Conservation (phyloP, 306 rosid genomes). For the Mimosa pudica region DNA sequence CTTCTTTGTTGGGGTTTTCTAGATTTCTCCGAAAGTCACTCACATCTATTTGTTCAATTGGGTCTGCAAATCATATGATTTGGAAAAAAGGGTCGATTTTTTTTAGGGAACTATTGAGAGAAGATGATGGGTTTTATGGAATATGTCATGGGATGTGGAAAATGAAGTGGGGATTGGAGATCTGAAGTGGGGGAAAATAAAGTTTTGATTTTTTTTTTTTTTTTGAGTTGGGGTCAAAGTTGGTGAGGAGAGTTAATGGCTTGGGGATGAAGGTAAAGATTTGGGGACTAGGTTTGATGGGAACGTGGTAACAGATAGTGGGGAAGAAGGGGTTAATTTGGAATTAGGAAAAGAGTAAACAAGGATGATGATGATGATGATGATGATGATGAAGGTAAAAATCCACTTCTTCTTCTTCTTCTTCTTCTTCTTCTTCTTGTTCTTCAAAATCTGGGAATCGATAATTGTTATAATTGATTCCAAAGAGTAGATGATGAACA, state of each 20-base stretch:
- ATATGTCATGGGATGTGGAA: constrained; percentile 5
- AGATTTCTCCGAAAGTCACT: constrained; percentile 40
- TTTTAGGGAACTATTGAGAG: too few species aligned
- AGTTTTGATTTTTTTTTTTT: neutral
- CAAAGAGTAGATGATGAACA: neutral
- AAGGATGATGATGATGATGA: neutral
- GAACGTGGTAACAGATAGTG: constrained; percentile 41
- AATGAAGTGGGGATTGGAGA: constrained; percentile 28
- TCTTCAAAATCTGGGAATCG: constrained; percentile 4
- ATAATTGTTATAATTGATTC: constrained; percentile 1
- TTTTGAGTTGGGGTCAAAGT: constrained; percentile 43
- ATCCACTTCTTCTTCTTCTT: neutral
- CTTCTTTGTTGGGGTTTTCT: neutral
- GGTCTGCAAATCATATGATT: neutral
- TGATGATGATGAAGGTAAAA: too few species aligned
- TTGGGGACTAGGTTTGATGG: constrained; percentile 35
- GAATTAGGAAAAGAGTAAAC: neutral
- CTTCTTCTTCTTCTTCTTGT: neutral
- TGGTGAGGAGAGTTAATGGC: constrained; percentile 44
- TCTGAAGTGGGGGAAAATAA: constrained; percentile 33
- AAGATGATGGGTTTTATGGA: neutral
- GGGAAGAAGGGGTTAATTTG: constrained; percentile 5
- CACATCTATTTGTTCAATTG: constrained; percentile 27
- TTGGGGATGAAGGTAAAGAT: constrained; percentile 39
- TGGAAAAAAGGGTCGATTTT: neutral